phyloP scores from a whole-genome alignment of 1,284 basidiomycete species.

The Leccinum angustisporum region DNA sequence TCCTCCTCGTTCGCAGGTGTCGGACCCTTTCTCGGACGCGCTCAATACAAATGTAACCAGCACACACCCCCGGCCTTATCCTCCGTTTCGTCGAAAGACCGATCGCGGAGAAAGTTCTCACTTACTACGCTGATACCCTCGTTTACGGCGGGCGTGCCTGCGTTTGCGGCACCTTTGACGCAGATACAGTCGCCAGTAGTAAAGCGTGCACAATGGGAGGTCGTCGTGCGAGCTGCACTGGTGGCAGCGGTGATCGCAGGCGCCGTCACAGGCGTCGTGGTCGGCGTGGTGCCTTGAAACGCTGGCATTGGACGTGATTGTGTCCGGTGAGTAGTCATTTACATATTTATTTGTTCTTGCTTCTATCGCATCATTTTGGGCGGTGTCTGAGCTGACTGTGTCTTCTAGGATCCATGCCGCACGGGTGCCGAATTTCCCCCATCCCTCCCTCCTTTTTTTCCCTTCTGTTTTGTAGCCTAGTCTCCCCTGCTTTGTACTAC shows the following conservation, averaged over 20 bases:
- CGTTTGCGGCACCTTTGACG: conserved; percentile 68
- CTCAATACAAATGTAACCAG: conserved; percentile 32
- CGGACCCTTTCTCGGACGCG: conserved; percentile 21
- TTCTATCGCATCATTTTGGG: background rate
- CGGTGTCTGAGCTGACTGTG: background rate
- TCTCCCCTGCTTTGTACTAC: background rate
- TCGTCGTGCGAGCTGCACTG: conserved; percentile 46
- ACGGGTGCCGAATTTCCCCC: background rate
- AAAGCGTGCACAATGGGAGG: conserved; percentile 76
- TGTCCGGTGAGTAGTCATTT: background rate
- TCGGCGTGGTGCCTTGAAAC: conserved; percentile 24
- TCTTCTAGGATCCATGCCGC: background rate
- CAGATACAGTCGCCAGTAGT: conserved; percentile 67
- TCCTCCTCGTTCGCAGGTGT: conserved; percentile 9
- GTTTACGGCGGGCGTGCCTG: conserved; percentile 58
- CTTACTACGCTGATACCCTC: conserved; percentile 41
- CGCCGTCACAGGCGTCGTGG: conserved; percentile 16
- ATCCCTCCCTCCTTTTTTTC: background rate
- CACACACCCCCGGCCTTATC: background rate
- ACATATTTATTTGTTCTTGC: background rate
- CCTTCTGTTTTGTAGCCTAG: background rate
- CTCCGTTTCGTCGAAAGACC: background rate
- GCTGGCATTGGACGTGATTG: background rate
- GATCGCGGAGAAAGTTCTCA: background rate
- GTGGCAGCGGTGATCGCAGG: conserved; percentile 31